Conservation (phyloP, 2,329 filamentous ascomycete genomes). For the Chrysoporthe austroafricana region DNA sequence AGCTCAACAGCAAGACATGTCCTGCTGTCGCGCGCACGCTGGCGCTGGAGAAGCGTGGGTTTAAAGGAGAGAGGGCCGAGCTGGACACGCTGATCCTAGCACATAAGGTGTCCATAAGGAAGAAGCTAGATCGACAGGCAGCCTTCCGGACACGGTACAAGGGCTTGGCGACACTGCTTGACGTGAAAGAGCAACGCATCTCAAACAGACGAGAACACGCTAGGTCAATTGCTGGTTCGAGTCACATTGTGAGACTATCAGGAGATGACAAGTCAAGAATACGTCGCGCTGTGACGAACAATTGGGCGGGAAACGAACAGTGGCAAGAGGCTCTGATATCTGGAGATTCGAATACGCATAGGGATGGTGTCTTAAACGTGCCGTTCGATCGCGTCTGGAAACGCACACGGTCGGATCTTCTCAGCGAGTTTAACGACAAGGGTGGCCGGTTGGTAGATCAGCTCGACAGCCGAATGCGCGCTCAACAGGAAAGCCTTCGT, state of each 20-base stretch:
- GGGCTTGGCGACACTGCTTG: constrained; percentile 68
- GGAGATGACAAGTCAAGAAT: constrained; percentile 53
- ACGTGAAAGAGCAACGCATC: constrained; percentile 64
- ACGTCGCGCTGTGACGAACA: constrained; percentile 65
- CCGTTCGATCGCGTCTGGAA: constrained; percentile 75
- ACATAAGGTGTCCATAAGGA: constrained; percentile 69
- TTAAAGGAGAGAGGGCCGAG: constrained; percentile 54
- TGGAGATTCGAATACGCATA: constrained; percentile 61
- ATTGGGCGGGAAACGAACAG: constrained; percentile 77
- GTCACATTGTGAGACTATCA: constrained; percentile 35
- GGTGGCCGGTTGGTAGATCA: constrained; percentile 66
- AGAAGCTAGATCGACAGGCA: constrained; percentile 62
- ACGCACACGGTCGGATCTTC: constrained; percentile 62
- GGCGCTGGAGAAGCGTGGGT: constrained; percentile 63
- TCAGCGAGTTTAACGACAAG: constrained; percentile 57
- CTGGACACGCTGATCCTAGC: constrained; percentile 73
- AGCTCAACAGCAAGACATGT: constrained; percentile 34
- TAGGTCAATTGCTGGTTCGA: constrained; percentile 27
- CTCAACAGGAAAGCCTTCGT: constrained; percentile 69
- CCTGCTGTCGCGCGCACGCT: constrained; percentile 57
- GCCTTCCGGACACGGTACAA: constrained; percentile 60
- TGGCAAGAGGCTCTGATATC: constrained; percentile 75
- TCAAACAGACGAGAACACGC: constrained; percentile 55
- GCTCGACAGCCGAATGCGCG: constrained; percentile 68
- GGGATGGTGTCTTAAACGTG: constrained; percentile 66